Conservation (phyloP, 768 basidiomycete species). For the Chlorophyllum brunneum region DNA sequence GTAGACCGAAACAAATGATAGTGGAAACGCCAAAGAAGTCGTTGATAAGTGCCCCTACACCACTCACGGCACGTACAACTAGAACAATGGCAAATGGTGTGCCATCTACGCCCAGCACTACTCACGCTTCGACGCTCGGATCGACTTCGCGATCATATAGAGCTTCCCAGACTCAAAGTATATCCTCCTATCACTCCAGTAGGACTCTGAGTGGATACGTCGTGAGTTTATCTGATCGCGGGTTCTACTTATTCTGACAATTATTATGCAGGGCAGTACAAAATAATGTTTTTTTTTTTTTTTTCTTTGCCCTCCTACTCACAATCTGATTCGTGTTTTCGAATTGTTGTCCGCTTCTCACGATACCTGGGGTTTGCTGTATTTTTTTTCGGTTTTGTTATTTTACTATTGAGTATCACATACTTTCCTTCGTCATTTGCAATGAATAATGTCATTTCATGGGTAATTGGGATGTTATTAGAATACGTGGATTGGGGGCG, state of each 20-base stretch:
- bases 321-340: constrained; percentile 12
- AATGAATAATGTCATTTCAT: constrained; percentile 21
- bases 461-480: not conserved
- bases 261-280: constrained; percentile 30
- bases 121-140: constrained; percentile 53
- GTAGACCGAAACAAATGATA: constrained; percentile 49
- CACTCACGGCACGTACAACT: constrained; percentile 73
- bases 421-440: constrained; percentile 26
- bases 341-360: constrained; percentile 7
- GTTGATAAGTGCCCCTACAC: constrained; percentile 84
- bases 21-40: constrained; percentile 85
- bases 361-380: constrained; percentile 24
- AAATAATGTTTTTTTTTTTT: constrained; percentile 28
- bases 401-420: constrained; percentile 30
- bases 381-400: constrained; percentile 21
- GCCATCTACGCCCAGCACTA: constrained; percentile 55
- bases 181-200: constrained; percentile 73
- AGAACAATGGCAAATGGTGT: constrained; percentile 50
- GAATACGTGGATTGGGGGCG: not conserved
- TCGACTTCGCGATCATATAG: constrained; percentile 67
- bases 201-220: constrained; percentile 68
- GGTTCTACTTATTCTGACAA: not conserved
- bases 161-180: constrained; percentile 62
- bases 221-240: constrained; percentile 39
- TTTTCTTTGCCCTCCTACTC: constrained; percentile 3